Conservation (phyloP, 2,329 filamentous ascomycete species). For the Talaromyces sp. region DNA sequence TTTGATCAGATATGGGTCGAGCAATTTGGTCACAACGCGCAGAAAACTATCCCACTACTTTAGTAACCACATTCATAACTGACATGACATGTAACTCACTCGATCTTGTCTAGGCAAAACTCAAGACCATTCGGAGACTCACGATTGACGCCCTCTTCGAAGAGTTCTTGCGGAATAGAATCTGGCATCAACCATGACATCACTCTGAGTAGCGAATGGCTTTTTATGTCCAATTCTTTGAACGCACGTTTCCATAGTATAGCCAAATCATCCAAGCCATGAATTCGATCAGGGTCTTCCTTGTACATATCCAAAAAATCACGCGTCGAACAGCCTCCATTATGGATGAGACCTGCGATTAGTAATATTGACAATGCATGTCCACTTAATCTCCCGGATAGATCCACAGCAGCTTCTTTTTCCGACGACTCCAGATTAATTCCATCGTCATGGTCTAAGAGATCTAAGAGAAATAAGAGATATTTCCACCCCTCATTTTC, state of each 20-base stretch:
- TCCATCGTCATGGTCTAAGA: neutral
- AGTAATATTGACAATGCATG: neutral
- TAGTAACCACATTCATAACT: neutral
- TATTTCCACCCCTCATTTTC: neutral
- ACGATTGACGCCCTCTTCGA: neutral
- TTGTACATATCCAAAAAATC: neutral
- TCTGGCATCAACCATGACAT: slow-evolving; percentile 9
- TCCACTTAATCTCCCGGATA: neutral
- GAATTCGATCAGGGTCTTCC: neutral
- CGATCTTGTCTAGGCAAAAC: neutral
- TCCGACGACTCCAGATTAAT: neutral
- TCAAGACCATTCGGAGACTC: neutral
- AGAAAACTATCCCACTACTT: neutral
- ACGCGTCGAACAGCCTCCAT: neutral
- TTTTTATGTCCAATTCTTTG: neutral
- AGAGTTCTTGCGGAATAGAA: neutral
- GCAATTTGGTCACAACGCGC: neutral
- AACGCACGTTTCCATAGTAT: neutral
- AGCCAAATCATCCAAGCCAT: neutral
- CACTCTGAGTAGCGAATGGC: neutral
- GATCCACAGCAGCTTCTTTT: neutral
- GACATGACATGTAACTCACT: neutral
- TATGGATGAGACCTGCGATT: neutral
- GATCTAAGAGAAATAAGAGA: neutral
- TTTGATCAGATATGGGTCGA: neutral